phyloP scores from a whole-genome alignment of 495 filamentous ascomycete species.

The Rhizodiscina lignyota region DNA sequence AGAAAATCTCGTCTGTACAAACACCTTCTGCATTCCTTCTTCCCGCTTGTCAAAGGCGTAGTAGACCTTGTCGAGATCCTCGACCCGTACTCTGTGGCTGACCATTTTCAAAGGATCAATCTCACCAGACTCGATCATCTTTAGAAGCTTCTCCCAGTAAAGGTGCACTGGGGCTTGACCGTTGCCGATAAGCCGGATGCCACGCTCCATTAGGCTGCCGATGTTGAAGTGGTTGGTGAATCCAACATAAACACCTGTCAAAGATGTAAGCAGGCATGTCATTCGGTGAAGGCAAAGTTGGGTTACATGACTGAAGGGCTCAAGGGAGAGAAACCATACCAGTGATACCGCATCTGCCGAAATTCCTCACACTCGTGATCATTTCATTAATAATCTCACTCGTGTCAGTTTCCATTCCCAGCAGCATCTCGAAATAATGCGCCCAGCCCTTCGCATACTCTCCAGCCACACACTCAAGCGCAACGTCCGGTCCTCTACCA shows the following conservation, averaged over 20 bases:
- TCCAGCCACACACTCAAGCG: constrained; percentile 69
- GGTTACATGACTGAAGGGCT: too few species aligned
- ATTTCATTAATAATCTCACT: constrained; percentile 82
- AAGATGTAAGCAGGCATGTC: too few species aligned
- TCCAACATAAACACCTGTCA: too few species aligned
- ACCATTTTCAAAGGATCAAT: constrained; percentile 71
- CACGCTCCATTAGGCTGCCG: constrained; percentile 73
- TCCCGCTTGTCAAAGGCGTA: constrained; percentile 24
- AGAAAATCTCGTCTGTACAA: constrained; percentile 23
- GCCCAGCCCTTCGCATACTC: constrained; percentile 75
- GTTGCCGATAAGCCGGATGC: constrained; percentile 65
- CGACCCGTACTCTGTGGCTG: constrained; percentile 55
- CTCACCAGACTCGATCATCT: constrained; percentile 48
- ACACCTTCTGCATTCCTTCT: constrained; percentile 28
- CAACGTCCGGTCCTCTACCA: constrained; percentile 48
- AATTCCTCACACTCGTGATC: constrained; percentile 60
- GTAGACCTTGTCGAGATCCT: constrained; percentile 47
- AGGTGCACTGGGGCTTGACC: constrained; percentile 73
- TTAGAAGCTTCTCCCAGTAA: constrained; percentile 64
- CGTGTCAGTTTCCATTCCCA: constrained; percentile 72
- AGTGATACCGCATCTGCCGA: constrained; percentile 60
- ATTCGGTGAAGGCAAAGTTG: too few species aligned
- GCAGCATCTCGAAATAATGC: constrained; percentile 56
- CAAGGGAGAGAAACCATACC: too few species aligned
- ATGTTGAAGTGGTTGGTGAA: constrained; percentile 76